phyloP scores from a whole-genome alignment of 202 grass and related monocot species.

The Musa balbisiana region DNA sequence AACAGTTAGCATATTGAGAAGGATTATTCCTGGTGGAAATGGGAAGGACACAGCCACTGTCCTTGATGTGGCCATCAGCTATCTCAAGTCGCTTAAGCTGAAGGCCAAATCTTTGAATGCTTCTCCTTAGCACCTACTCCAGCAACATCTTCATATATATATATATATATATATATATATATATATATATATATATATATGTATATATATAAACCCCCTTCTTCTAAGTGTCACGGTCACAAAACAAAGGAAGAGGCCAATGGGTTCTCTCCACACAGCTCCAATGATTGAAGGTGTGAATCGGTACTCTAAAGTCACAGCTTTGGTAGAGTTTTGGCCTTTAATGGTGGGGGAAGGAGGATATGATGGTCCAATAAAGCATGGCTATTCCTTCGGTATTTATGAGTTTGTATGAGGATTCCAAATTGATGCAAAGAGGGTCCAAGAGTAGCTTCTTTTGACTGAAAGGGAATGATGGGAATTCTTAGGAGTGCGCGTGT shows the following conservation, averaged over 20 bases:
- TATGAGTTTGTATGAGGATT: background rate
- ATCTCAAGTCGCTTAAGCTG: conserved; percentile 79
- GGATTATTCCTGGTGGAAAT: conserved; percentile 68
- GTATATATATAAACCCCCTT: background rate
- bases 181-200: background rate
- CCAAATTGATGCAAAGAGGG: conserved; percentile 4
- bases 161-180: conserved; percentile 2
- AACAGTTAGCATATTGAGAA: conserved; percentile 65
- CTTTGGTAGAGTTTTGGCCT: background rate
- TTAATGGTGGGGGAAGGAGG: conserved; percentile 1
- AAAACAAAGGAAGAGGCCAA: conserved; percentile 1
- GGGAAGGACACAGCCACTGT: conserved; percentile 68
- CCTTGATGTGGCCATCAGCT: conserved; percentile 83
- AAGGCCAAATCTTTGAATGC: conserved; percentile 75
- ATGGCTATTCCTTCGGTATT: background rate
- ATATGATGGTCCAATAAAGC: conserved; percentile 28
- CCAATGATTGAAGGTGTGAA: conserved; percentile 21
- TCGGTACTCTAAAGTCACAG: background rate
- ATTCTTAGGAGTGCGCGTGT: conserved; percentile 3
- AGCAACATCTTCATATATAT: background rate
- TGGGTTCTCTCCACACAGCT: background rate
- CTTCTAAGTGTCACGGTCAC: background rate
- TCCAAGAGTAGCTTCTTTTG: conserved; percentile 4
- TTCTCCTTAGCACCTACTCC: conserved; percentile 34
- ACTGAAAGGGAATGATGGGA: conserved; percentile 3